A percentile compares a stretch with the other conserved stretches of the same genome.
These are phyloP conservation scores for Corylus americana DNA, from an alignment of 306 rosid genomes.

Conservation along the genomic window DNA sequence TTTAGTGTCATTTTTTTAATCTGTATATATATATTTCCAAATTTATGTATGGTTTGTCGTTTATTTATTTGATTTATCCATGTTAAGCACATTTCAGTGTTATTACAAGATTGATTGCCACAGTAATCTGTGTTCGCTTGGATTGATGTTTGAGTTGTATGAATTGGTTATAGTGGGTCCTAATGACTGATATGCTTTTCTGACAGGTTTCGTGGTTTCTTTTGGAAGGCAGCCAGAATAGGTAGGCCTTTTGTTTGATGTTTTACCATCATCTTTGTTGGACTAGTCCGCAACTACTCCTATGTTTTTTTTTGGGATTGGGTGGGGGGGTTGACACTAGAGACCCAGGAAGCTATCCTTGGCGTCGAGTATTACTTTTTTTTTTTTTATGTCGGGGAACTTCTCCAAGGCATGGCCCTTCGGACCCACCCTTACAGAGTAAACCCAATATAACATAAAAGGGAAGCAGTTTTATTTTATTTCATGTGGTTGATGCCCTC, in stretches of 20 bases:
- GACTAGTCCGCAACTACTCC: background rate
- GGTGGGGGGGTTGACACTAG: too few relatives aligned
- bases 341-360: background rate
- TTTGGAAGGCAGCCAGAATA: constrained; percentile 78
- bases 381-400: too few relatives aligned
- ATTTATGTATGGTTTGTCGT: background rate
- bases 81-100: background rate
- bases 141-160: background rate
- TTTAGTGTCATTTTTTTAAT: background rate
- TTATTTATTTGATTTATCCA: background rate
- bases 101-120: background rate
- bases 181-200: constrained; percentile 20
- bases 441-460: background rate
- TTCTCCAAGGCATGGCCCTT: too few relatives aligned
- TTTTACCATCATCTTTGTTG: constrained; percentile 5
- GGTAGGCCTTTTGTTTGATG: constrained; percentile 37
- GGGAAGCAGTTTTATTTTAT: background rate
- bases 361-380: too few relatives aligned
- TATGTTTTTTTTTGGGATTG: background rate
- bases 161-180: background rate
- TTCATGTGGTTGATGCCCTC: background rate
- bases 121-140: background rate
- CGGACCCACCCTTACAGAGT: too few relatives aligned
- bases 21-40: background rate
- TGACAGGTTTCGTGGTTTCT: constrained; percentile 69